Base-by-base conservation (phyloP, 2,329 filamentous ascomycete genomes). In the Venturia effusa region DNA sequence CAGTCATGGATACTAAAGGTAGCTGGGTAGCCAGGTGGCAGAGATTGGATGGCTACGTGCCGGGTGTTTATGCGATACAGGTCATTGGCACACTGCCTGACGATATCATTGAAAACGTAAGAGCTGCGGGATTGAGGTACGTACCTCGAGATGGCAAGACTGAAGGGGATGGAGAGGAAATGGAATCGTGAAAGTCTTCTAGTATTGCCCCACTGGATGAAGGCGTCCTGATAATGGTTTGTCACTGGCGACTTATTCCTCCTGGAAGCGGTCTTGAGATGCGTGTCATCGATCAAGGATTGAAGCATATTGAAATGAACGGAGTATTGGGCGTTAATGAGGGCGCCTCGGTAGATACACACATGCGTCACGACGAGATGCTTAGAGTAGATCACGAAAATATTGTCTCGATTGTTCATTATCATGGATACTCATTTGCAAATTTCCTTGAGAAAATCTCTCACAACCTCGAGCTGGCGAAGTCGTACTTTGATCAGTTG, bases 1-100 rank as follows among this genome's bases (percentile, higher is more conserved):
- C 90, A 48, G 83, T 97, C 43, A 85, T 88, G 59, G 88, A 97
- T 73, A 92, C 92, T n/a, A 78, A 79, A 54, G 84, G 82, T 69
- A 95, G 90, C 71, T 99, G 94, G 94, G 90, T 97, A 60, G 92
- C 93, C n/a, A 90, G 90, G 73, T 97, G 92, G 88, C 92, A 97
- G 81, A 85, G 94, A 10, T 78, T 99, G 66, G 90, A 97, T 74
- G 85, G 85, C 64, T 97, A 96, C 75, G 88, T 94, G 62, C 84
- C 86, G 19, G 94, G 94, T 63, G 87, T 95, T 65, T 99, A 99
- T 78, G 94, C 94, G 22, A 89, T 92, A 64, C 97, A 97, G 79
- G 94, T 99, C 30, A 91, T 89, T 39, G 94, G 94, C 22, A 85
- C 82, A 77, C 71, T 87, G 61, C 82, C 84, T 0, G 81, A 83